Conservation (phyloP, 2,329 filamentous ascomycete genomes). For the Cladosporium cucumerinum region DNA sequence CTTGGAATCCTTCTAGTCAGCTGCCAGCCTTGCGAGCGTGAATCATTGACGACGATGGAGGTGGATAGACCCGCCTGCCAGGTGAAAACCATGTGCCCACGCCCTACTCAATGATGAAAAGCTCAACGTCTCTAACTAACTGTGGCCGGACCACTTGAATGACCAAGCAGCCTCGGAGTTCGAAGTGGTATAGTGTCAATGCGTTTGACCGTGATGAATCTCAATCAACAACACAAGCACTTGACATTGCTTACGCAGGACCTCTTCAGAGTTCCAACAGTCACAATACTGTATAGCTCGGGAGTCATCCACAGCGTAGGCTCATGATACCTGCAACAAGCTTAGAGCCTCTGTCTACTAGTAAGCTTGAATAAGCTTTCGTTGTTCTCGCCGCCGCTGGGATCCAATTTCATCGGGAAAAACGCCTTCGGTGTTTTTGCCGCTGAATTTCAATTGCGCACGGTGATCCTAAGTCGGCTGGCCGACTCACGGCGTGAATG, state of each 20-base stretch:
- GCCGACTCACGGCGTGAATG: background rate
- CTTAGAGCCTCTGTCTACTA: background rate
- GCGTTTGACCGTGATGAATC: background rate
- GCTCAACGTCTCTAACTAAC: background rate
- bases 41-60: background rate
- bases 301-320: background rate
- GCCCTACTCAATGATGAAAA: background rate
- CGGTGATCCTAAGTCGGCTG: background rate
- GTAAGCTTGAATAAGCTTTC: background rate
- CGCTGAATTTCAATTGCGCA: background rate
- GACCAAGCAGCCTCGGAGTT: background rate
- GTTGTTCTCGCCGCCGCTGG: background rate
- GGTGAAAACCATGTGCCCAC: background rate
- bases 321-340: background rate
- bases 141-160: background rate
- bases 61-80: background rate
- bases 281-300: background rate
- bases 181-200: background rate
- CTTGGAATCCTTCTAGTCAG: background rate
- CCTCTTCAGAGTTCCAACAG: background rate
- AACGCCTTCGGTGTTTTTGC: background rate
- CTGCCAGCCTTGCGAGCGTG: background rate
- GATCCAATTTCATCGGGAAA: no score
- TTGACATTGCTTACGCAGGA: background rate
- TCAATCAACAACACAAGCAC: background rate